Evolutionary conservation across 257 asterid species (phyloP).

Genomic region (Cynanchum wilfordii): DNA sequence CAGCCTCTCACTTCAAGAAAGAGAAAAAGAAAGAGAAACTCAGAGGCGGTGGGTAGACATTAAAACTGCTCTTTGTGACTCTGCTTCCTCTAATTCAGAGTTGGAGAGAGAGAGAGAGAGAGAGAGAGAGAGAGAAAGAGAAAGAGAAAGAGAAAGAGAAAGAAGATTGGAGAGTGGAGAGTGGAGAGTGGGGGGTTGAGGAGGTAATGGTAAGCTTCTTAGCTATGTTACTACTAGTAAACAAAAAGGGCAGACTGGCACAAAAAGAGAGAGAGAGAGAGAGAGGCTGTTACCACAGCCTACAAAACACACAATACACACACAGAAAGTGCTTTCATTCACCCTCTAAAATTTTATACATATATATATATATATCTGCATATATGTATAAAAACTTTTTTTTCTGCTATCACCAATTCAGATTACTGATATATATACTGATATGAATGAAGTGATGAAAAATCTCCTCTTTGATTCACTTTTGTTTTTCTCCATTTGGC

Average conservation of each 20-base stretch:
- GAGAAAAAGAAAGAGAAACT: not conserved
- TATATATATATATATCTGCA: too few species aligned
- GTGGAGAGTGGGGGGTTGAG: not conserved
- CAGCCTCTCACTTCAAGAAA: constrained; percentile 7
- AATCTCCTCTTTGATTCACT: not conserved
- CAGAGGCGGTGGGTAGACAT: constrained; percentile 14
- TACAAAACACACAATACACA: not conserved
- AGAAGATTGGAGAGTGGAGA: not conserved
- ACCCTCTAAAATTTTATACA: constrained; percentile 8
- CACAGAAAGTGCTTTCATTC: not conserved
- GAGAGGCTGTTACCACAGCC: constrained; percentile 2
- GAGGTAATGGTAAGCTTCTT: not conserved
- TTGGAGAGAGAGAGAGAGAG: constrained; percentile 7
- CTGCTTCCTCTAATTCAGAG: constrained; percentile 16
- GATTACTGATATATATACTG: not conserved
- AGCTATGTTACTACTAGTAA: constrained; percentile 4
- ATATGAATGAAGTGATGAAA: not conserved
- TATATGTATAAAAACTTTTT: not conserved
- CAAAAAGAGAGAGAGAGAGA: constrained; percentile 4
- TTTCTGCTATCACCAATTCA: not conserved
- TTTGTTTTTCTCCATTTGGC: not conserved
- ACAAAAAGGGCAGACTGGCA: constrained; percentile 11
- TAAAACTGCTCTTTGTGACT: constrained; percentile 5
- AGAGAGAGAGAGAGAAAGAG: constrained; percentile 3
- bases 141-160: not conserved